Evolutionary conservation across 1,284 basidiomycete genomes (phyloP), one percentile per base, ranked within the genome.

Genomic region (Ceratobasidium papillatum): DNA sequence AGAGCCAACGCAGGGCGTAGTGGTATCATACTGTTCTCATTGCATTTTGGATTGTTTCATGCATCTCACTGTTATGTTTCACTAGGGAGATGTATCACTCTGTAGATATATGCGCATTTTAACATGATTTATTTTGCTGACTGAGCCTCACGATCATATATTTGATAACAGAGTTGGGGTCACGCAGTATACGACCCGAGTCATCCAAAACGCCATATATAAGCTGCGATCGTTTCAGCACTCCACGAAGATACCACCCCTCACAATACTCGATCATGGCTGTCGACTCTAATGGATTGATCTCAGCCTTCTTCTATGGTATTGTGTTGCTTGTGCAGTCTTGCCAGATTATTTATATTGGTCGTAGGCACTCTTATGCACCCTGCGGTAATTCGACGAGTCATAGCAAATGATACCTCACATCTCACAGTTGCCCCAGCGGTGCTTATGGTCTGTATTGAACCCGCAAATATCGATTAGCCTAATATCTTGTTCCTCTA

Each of bases 321-420:
- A 49, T 11, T 38, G 38, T n/a, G n/a, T n/a, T n/a, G n/a, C n/a
- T n/a, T n/a, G n/a, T n/a, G n/a, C n/a, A n/a, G n/a, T n/a, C n/a
- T n/a, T n/a, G n/a, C n/a, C n/a, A n/a, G n/a, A n/a, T n/a, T n/a
- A n/a, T n/a, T n/a, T n/a, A n/a, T n/a, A 1, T 5, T 17, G 41
- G 3, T 43, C 8, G 8, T 56, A 71, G 95, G 95, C 34, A 94
- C 92, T 0, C 82, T 94, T 32, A 88, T 92, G 84, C 90, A 92
- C 77, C 91, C 92, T 11, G 87, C 86, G 65, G 88, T 94, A 77
- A 83, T 93, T 47, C 85, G 82, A 74, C 84, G 88, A 22, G 91
- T 93, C 9, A 86, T 94, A 32, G 84, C 84, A 9, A 87, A 90
- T 75, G 83, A 88, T 66, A 88, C 88, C 11, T 79, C 83, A 9